phyloP scores from a whole-genome alignment of 345 rosid genomes.

The Pelargonium nanum region DNA sequence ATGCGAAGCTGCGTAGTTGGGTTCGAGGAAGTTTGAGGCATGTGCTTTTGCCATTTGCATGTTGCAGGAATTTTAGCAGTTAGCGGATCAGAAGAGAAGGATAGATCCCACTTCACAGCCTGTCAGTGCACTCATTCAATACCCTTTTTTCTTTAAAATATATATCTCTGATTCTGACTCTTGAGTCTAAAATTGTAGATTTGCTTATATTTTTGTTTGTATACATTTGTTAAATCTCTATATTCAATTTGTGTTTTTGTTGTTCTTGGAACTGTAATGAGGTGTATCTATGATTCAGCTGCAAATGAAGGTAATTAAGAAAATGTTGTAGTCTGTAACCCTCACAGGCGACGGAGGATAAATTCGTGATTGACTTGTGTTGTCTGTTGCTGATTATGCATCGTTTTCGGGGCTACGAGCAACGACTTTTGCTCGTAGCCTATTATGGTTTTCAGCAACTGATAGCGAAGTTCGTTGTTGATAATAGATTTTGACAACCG shows the following conservation, averaged over 20 bases:
- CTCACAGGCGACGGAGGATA: conserved; percentile 18
- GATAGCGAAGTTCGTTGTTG: no score
- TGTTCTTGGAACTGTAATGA: conserved; percentile 19
- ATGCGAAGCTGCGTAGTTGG: neutral
- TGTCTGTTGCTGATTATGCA: no score
- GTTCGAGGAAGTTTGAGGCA: conserved; percentile 5
- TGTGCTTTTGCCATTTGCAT: conserved; percentile 10
- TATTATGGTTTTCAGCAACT: no score
- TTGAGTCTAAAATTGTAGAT: conserved; percentile 26
- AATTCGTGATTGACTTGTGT: conserved; percentile 8
- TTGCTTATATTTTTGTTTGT: conserved; percentile 1
- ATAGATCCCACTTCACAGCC: neutral
- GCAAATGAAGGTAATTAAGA: conserved; percentile 21
- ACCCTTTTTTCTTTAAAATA: neutral
- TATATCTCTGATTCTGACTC: conserved; percentile 10
- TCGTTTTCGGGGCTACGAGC: no score
- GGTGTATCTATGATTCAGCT: conserved; percentile 25
- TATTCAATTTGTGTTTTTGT: conserved; percentile 12
- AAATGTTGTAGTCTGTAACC: conserved; percentile 15
- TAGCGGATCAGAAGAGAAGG: neutral
- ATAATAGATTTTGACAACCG: no score
- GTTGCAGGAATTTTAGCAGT: conserved; percentile 15
- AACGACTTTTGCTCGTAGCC: no score
- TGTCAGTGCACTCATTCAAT: neutral
- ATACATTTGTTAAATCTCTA: conserved; percentile 9